phyloP scores from a whole-genome alignment of 257 asterid species.

The Anisodus tanguticus region DNA sequence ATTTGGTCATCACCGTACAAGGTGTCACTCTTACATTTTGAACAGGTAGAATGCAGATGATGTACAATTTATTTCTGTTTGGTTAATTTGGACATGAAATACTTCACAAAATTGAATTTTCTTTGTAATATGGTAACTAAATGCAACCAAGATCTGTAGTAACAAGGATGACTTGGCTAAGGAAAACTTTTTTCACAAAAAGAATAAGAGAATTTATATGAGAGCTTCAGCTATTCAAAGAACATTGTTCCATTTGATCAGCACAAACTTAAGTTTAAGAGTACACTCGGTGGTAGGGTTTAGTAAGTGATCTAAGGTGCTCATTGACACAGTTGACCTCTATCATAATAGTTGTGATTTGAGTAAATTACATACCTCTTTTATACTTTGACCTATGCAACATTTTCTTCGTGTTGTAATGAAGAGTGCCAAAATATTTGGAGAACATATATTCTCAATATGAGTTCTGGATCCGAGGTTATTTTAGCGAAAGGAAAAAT shows the following conservation, averaged over 20 bases:
- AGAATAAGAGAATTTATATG: neutral
- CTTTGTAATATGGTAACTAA: neutral
- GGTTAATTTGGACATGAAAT: constrained; percentile 3
- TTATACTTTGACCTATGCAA: neutral
- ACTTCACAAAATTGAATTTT: constrained; percentile 10
- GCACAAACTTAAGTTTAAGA: constrained; percentile 11
- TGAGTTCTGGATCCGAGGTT: neutral
- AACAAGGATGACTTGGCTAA: neutral
- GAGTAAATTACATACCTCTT: neutral
- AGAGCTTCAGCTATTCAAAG: constrained; percentile 2
- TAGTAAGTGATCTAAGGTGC: constrained; percentile 21
- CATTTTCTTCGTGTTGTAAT: neutral
- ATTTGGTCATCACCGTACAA: neutral
- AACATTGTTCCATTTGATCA: neutral
- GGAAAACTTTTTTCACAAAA: neutral
- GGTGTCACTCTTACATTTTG: neutral
- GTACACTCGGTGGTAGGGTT: neutral
- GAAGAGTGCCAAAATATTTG: neutral
- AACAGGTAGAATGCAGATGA: neutral
- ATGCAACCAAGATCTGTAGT: neutral
- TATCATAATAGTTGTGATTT: neutral
- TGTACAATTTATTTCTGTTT: neutral
- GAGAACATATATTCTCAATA: neutral
- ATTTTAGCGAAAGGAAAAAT: neutral
- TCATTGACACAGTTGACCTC: neutral